These are phyloP conservation scores for Tetradesmus obliquus DNA, from an alignment of 139 green algal genomes.

Conservation along the genomic window DNA sequence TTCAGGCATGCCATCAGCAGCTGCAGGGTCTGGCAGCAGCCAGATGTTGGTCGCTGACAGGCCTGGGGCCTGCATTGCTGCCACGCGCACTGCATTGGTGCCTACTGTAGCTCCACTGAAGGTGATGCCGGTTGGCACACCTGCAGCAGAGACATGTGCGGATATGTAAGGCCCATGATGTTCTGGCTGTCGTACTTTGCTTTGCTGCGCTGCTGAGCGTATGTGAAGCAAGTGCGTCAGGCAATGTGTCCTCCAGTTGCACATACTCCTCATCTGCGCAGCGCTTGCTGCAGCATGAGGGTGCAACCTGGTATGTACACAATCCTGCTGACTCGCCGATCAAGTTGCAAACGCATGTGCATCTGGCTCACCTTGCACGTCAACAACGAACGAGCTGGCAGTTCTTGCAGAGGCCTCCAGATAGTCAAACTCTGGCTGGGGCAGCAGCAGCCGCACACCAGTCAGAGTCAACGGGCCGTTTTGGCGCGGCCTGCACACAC, in stretches of 20 bases:
- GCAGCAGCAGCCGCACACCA: conserved; percentile 10
- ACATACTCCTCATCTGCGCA: background rate
- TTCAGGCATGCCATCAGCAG: background rate
- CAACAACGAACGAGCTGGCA: background rate
- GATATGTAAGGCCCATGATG: too few species aligned
- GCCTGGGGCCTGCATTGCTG: background rate
- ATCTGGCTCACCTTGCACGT: background rate
- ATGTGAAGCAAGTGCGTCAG: too few species aligned
- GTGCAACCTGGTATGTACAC: too few species aligned
- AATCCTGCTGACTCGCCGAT: too few species aligned
- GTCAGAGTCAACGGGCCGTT: background rate
- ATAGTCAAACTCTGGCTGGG: conserved; percentile 32
- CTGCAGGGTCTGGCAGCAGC: background rate
- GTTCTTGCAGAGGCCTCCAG: background rate
- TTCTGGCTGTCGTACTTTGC: too few species aligned
- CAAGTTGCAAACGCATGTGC: background rate
- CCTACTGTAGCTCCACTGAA: background rate
- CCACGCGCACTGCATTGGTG: background rate
- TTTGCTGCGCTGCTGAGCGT: too few species aligned
- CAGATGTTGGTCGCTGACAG: background rate
- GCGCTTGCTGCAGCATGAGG: background rate
- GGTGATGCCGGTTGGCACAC: background rate
- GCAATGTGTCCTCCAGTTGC: too few species aligned
- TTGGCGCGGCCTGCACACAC: background rate
- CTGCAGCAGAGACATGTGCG: background rate